Evolutionary conservation across 352 stramenopile genomes (phyloP).

Genomic region (Globisporangium lucens): DNA sequence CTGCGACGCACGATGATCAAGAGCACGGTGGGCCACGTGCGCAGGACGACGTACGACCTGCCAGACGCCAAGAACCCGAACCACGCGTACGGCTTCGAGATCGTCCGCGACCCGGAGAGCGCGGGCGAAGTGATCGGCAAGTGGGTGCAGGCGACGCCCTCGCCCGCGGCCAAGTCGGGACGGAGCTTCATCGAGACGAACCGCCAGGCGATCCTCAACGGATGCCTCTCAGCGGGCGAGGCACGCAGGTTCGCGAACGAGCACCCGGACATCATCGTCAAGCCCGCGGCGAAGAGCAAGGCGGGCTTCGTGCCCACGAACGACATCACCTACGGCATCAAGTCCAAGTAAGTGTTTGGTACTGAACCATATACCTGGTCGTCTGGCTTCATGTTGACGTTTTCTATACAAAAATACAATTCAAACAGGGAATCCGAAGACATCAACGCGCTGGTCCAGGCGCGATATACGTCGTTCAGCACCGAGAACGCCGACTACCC

Average conservation of each 20-base stretch:
- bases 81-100: conserved; percentile 69
- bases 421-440: conserved; percentile 61
- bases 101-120: conserved; percentile 69
- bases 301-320: conserved; percentile 48
- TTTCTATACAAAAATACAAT: background rate
- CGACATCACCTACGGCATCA: conserved; percentile 68
- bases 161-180: conserved; percentile 49
- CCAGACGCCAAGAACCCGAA: conserved; percentile 54
- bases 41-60: conserved; percentile 60
- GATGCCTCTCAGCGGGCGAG: conserved; percentile 59
- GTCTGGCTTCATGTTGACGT: background rate
- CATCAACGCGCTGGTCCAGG: conserved; percentile 66
- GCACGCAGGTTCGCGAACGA: conserved; percentile 60
- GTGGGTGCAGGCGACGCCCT: conserved; percentile 67
- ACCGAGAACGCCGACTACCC: conserved; percentile 72
- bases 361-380: background rate
- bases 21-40: conserved; percentile 63
- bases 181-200: conserved; percentile 84
- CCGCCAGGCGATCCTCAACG: conserved; percentile 53
- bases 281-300: conserved; percentile 53
- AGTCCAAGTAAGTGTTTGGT: conserved; percentile 50
- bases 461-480: conserved; percentile 59
- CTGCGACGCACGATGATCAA: conserved; percentile 85
- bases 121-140: conserved; percentile 70
- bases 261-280: conserved; percentile 73